A percentile compares a stretch with the other conserved stretches of the same genome.
phyloP scores from a whole-genome alignment of 257 asterid genomes.

The Petunia secreta region DNA sequence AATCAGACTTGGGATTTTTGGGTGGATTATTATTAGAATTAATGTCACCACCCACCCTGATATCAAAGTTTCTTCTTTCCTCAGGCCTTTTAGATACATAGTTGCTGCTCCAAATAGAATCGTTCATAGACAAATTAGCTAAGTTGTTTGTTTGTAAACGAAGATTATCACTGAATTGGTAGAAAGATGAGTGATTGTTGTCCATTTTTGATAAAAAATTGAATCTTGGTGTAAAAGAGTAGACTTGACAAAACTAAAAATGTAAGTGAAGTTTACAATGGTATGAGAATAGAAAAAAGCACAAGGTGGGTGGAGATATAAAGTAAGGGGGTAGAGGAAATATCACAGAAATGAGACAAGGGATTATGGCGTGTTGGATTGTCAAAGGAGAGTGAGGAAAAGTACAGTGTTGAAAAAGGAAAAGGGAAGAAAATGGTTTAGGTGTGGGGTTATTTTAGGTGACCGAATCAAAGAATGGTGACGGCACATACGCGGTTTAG shows the following conservation, averaged over 20 bases:
- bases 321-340: conserved; percentile 26
- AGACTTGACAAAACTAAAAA: neutral
- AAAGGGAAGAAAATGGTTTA: conserved; percentile 26
- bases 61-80: conserved; percentile 81
- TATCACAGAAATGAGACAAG: neutral
- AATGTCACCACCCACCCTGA: conserved; percentile 60
- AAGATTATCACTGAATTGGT: conserved; percentile 93
- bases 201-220: conserved; percentile 37
- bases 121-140: conserved; percentile 73
- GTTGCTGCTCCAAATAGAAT: conserved; percentile 87
- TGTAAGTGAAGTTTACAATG: neutral
- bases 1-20: conserved; percentile 40
- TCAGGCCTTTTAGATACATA: conserved; percentile 60
- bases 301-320: neutral
- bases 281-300: neutral
- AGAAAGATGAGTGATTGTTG: conserved; percentile 67
- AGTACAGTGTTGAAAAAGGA: neutral
- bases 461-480: conserved; percentile 32
- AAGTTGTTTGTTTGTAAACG: conserved; percentile 65
- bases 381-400: conserved; percentile 49
- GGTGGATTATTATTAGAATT: conserved; percentile 24
- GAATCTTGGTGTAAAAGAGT: neutral
- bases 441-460: conserved; percentile 32
- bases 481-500: conserved; percentile 53
- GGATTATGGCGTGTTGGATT: conserved; percentile 56